A percentile compares a stretch with the other conserved stretches of the same genome.
Evolutionary conservation across 2,329 filamentous ascomycete genomes (phyloP).

Genomic region (Botryosphaeria dothidea): DNA sequence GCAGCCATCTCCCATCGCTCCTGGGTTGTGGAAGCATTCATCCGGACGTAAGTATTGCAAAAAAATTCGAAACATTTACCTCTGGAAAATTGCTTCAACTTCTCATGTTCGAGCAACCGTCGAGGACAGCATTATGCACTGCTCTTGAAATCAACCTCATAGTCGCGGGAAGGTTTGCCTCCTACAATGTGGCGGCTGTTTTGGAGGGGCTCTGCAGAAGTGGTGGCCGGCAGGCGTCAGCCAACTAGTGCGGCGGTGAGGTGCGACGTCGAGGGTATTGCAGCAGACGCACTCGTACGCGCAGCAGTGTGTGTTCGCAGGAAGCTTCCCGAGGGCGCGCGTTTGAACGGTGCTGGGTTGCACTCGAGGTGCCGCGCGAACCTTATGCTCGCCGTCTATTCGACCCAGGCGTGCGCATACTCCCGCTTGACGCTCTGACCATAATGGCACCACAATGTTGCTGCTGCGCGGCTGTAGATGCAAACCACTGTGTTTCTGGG

Average conservation of each 20-base stretch:
- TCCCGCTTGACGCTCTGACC: conserved; percentile 17
- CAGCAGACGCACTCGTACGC: neutral
- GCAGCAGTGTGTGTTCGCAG: neutral
- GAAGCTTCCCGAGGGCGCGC: neutral
- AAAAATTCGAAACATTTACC: no score
- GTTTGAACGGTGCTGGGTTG: neutral
- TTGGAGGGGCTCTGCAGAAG: neutral
- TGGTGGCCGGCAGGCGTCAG: conserved; percentile 4
- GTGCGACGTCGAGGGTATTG: neutral
- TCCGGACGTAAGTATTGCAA: no score
- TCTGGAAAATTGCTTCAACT: no score
- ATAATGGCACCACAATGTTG: neutral
- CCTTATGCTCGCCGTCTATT: conserved; percentile 9
- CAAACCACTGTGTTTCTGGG: conserved; percentile 6
- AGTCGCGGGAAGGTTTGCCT: no score
- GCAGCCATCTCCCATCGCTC: no score
- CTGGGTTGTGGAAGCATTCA: no score
- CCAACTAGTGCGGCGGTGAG: neutral
- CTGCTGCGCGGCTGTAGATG: conserved; percentile 11
- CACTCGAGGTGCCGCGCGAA: conserved; percentile 1
- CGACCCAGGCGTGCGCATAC: neutral
- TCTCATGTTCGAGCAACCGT: no score
- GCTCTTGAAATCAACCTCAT: no score
- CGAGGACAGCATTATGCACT: no score
- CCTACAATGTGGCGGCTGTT: no score